These are phyloP conservation scores for Alternaria tenuissima DNA, from an alignment of 2,329 filamentous ascomycete species.

Conservation along the genomic window DNA sequence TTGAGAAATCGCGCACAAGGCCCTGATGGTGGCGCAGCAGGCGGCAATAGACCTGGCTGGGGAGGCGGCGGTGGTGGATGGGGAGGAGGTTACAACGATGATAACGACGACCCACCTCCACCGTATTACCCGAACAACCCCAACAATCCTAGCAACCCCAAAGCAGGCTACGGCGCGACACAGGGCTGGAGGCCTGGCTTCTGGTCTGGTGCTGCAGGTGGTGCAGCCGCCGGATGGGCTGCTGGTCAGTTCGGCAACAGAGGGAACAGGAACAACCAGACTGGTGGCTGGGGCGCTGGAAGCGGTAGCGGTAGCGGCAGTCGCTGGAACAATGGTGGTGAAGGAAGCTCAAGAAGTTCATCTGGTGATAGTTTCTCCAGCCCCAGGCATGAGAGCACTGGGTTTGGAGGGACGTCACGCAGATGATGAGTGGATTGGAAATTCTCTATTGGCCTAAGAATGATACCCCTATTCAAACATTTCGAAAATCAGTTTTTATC, in stretches of 20 bases:
- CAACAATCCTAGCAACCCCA: slow-evolving; percentile 30
- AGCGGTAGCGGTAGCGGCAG: slow-evolving; percentile 44
- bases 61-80: slow-evolving; percentile 54
- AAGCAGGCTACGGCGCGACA: slow-evolving; percentile 32
- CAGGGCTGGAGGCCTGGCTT: slow-evolving; percentile 75
- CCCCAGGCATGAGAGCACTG: slow-evolving; percentile 71
- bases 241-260: slow-evolving; percentile 57
- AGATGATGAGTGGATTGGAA: slow-evolving; percentile 28
- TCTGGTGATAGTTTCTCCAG: slow-evolving; percentile 53
- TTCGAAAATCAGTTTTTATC: background rate
- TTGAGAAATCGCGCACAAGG: slow-evolving; percentile 48
- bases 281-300: slow-evolving; percentile 41
- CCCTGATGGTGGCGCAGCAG: slow-evolving; percentile 31
- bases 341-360: slow-evolving; percentile 47
- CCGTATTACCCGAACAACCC: slow-evolving; percentile 54
- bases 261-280: slow-evolving; percentile 53
- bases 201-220: slow-evolving; percentile 73
- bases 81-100: slow-evolving; percentile 42
- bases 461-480: slow-evolving; percentile 38
- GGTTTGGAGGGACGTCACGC: slow-evolving; percentile 73
- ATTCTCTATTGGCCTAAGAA: slow-evolving; percentile 33
- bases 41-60: slow-evolving; percentile 44
- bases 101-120: slow-evolving; percentile 59
- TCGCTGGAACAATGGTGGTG: slow-evolving; percentile 49
- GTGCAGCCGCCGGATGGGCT: slow-evolving; percentile 73